Conservation (phyloP, 371 early-diverging fungal genomes). For the Rhizopus arrhizus region DNA sequence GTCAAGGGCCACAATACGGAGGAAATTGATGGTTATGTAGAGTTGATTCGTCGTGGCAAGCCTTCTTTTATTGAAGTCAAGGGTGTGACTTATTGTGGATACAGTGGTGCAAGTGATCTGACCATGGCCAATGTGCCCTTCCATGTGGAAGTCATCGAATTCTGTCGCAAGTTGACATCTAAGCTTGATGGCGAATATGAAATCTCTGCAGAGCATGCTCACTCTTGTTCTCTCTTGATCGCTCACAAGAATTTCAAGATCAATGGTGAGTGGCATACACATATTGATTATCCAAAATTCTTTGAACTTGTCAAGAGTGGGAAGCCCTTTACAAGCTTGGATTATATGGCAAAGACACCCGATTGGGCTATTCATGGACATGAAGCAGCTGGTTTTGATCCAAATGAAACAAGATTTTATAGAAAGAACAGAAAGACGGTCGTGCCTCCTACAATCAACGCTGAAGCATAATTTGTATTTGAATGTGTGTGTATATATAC, state of each 20-base stretch:
- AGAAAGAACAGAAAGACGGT: constrained; percentile 56
- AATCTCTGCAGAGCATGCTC: constrained; percentile 77
- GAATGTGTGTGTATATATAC: constrained; percentile 1
- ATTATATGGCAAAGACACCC: constrained; percentile 77
- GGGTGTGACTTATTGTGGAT: constrained; percentile 75
- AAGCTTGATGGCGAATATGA: constrained; percentile 68
- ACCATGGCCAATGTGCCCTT: constrained; percentile 79
- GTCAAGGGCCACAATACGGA: constrained; percentile 81
- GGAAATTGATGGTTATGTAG: constrained; percentile 72
- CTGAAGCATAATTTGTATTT: constrained; percentile 1
- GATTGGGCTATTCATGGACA: constrained; percentile 80
- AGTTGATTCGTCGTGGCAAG: constrained; percentile 70
- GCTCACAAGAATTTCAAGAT: constrained; percentile 71
- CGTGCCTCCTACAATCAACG: constrained; percentile 23
- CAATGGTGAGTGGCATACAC: constrained; percentile 77
- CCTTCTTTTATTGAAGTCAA: constrained; percentile 84
- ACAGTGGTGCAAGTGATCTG: constrained; percentile 68
- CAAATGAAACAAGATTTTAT: constrained; percentile 71
- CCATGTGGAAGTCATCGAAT: constrained; percentile 77
- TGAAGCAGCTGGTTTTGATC: constrained; percentile 77
- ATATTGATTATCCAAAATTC: constrained; percentile 80
- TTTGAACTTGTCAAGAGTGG: constrained; percentile 68
- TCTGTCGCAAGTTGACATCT: constrained; percentile 61
- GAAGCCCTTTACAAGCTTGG: constrained; percentile 66
- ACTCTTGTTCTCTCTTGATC: constrained; percentile 76